Conservation (phyloP, 2,329 filamentous ascomycete species). For the Tolypocladium tropicale region DNA sequence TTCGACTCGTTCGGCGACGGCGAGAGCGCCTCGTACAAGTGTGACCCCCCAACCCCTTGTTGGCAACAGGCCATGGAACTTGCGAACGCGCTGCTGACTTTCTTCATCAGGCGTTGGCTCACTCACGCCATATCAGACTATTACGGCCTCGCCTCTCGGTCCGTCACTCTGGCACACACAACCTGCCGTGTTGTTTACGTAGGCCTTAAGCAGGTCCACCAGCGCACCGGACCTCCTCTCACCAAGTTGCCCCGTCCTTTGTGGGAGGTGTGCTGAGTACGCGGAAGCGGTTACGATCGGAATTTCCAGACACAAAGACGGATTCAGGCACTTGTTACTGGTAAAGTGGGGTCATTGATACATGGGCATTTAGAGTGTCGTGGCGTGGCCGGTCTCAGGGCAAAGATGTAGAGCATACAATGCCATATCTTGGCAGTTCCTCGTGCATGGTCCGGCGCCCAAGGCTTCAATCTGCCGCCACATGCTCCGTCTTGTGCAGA, state of each 20-base stretch:
- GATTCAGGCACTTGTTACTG: neutral
- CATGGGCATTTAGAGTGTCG: neutral
- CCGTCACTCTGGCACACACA: conserved; percentile 61
- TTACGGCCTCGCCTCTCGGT: conserved; percentile 80
- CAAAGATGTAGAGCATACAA: neutral
- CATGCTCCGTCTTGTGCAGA: neutral
- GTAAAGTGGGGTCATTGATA: neutral
- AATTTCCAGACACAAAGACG: no score
- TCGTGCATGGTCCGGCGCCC: neutral
- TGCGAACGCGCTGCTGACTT: neutral
- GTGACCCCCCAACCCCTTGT: conserved; percentile 31
- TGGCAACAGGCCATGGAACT: neutral
- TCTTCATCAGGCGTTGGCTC: conserved; percentile 64
- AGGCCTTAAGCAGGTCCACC: conserved; percentile 47
- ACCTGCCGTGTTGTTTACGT: conserved; percentile 75
- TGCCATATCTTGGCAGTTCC: neutral
- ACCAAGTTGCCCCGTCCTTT: conserved; percentile 47
- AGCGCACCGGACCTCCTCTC: conserved; percentile 12
- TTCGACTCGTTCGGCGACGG: conserved; percentile 73
- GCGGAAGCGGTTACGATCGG: no score
- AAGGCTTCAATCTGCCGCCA: neutral
- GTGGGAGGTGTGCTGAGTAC: conserved; percentile 49
- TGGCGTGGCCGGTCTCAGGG: neutral
- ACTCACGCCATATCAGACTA: conserved; percentile 88
- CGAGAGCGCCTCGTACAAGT: conserved; percentile 73